phyloP scores from a whole-genome alignment of 2,329 filamentous ascomycete genomes.

The Didymella arachidicola region DNA sequence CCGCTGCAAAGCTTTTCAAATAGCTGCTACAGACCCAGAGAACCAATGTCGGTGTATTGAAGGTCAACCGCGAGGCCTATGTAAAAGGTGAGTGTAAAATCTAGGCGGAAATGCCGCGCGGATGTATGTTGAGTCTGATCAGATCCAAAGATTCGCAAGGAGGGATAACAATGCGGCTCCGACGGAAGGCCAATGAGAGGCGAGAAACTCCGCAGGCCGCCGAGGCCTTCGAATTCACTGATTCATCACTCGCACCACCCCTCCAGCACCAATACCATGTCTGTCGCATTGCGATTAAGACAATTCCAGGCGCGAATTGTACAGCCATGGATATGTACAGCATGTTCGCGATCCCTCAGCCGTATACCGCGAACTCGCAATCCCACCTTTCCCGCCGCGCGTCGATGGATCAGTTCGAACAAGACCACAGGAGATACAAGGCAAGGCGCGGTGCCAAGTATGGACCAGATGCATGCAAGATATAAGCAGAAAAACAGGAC shows the following conservation, averaged over 20 bases:
- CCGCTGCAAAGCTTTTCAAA: not conserved
- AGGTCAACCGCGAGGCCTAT: too few relatives aligned
- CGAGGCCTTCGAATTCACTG: conserved; percentile 13
- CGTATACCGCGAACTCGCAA: conserved; percentile 29
- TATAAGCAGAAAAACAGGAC: conserved; percentile 74
- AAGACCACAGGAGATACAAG: conserved; percentile 33
- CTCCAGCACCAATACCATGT: conserved; percentile 37
- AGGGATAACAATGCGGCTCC: conserved; percentile 7
- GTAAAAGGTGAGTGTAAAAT: too few relatives aligned
- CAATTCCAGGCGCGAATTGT: conserved; percentile 27
- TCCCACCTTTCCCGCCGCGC: conserved; percentile 27
- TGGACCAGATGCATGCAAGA: conserved; percentile 70
- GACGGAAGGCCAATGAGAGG: conserved; percentile 29
- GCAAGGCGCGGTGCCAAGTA: conserved; percentile 58
- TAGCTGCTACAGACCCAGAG: not conserved
- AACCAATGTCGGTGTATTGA: too few relatives aligned
- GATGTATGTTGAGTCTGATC: too few relatives aligned
- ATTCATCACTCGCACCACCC: conserved; percentile 36
- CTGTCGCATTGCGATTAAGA: conserved; percentile 33
- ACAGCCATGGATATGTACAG: conserved; percentile 49
- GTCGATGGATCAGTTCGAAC: conserved; percentile 45
- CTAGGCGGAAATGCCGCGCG: not conserved
- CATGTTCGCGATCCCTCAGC: conserved; percentile 44
- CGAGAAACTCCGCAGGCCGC: conserved; percentile 40
- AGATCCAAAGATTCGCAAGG: not conserved